These are phyloP conservation scores for Colletotrichum endophyticum DNA, from an alignment of 2,329 filamentous ascomycete genomes.

Conservation along the genomic window DNA sequence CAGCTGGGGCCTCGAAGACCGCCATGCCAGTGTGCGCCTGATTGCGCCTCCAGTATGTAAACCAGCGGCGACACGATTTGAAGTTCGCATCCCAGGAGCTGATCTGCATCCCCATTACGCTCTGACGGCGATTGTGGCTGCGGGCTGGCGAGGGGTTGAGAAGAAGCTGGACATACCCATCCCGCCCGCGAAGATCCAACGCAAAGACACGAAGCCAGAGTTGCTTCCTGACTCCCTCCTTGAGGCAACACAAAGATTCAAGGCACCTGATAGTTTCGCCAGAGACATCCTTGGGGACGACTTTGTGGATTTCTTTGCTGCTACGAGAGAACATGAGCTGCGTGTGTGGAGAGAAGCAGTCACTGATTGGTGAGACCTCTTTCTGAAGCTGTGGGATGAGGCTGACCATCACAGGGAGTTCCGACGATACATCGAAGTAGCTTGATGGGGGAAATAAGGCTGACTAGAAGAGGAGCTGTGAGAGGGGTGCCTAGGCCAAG, in stretches of 20 bases:
- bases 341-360: constrained; percentile 78
- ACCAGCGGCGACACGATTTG: background rate
- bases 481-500: background rate
- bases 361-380: constrained; percentile 69
- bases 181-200: constrained; percentile 61
- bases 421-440: background rate
- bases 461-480: background rate
- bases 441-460: background rate
- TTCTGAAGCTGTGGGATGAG: background rate
- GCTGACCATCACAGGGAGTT: background rate
- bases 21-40: background rate
- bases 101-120: background rate
- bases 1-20: background rate
- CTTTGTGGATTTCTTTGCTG: constrained; percentile 77
- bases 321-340: constrained; percentile 75
- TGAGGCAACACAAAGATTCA: constrained; percentile 56
- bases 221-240: constrained; percentile 72
- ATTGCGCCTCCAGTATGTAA: background rate
- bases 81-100: background rate
- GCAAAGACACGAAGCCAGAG: background rate
- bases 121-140: background rate
- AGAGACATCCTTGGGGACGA: constrained; percentile 32
- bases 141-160: constrained; percentile 47
- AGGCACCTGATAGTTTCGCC: background rate
- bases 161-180: constrained; percentile 72